phyloP scores from a whole-genome alignment of 805 yeast genomes.

The Candida boidinii region DNA sequence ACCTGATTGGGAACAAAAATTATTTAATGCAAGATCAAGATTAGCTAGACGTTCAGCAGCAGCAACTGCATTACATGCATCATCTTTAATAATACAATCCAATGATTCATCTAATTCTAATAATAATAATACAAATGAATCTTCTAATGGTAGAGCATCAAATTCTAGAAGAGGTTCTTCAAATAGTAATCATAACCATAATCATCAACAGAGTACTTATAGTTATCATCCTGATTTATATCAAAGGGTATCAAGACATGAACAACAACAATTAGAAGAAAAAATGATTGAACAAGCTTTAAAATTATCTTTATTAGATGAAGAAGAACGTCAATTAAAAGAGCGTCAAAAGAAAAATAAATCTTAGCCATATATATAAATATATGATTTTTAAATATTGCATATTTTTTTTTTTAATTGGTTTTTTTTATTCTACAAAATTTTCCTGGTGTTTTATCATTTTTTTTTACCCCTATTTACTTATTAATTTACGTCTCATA shows the following conservation, averaged over 20 bases:
- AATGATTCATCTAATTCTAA: conserved; percentile 2
- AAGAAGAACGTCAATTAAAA: conserved; percentile 41
- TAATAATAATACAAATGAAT: neutral
- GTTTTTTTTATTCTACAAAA: too few species aligned
- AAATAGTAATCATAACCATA: conserved; percentile 5
- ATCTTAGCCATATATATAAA: too few species aligned
- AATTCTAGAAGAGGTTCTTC: conserved; percentile 4
- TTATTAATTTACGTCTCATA: too few species aligned
- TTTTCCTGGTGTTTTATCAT: too few species aligned
- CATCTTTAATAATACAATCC: conserved; percentile 52
- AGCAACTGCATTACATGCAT: conserved; percentile 88
- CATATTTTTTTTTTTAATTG: too few species aligned
- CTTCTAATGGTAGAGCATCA: conserved; percentile 1
- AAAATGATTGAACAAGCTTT: conserved; percentile 82
- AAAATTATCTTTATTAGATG: conserved; percentile 63
- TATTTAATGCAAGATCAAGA: conserved; percentile 63
- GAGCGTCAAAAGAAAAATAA: conserved; percentile 11
- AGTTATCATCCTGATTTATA: neutral
- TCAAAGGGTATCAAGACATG: conserved; percentile 9
- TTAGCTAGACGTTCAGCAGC: conserved; percentile 86
- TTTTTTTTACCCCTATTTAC: too few species aligned
- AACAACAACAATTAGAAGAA: conserved; percentile 46
- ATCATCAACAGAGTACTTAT: too few species aligned
- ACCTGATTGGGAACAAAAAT: conserved; percentile 86
- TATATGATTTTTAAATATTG: too few species aligned